Conservation (phyloP, 169 alveolate genomes). For the Cryptosporidium canis region DNA sequence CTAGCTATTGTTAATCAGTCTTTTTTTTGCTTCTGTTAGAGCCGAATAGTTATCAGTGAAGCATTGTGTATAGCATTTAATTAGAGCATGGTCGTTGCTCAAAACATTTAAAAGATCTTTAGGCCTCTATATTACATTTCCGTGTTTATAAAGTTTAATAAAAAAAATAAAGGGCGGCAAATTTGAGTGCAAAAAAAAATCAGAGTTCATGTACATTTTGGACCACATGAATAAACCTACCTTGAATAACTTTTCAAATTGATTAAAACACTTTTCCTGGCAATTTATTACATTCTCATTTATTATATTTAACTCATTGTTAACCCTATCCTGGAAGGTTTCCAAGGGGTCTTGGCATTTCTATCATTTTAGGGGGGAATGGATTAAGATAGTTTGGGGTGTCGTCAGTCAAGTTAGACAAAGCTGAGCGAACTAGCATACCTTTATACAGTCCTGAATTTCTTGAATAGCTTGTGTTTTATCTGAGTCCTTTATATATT, state of each 20-base stretch:
- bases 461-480: not conserved
- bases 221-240: not conserved
- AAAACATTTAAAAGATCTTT: not conserved
- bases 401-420: not conserved
- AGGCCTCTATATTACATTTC: slow-evolving; percentile 11
- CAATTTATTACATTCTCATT: slow-evolving; percentile 13
- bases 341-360: slow-evolving; percentile 14
- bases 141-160: not conserved
- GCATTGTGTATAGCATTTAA: slow-evolving; percentile 8
- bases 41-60: slow-evolving; percentile 12
- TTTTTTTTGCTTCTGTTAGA: not conserved
- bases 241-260: slow-evolving; percentile 5
- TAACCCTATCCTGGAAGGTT: slow-evolving; percentile 13
- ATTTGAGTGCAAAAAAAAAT: not conserved
- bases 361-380: not conserved
- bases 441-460: slow-evolving; percentile 12
- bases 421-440: not conserved
- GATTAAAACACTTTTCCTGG: not conserved
- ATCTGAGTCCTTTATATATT: not conserved
- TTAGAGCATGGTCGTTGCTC: not conserved
- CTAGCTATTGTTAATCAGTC: not conserved
- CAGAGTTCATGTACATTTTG: not conserved
- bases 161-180: not conserved
- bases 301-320: not conserved
- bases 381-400: not conserved